Evolutionary conservation across 2,329 filamentous ascomycete genomes (phyloP), one percentile per base, ranked within the genome.

Genomic region (Claviceps pazoutovae): DNA sequence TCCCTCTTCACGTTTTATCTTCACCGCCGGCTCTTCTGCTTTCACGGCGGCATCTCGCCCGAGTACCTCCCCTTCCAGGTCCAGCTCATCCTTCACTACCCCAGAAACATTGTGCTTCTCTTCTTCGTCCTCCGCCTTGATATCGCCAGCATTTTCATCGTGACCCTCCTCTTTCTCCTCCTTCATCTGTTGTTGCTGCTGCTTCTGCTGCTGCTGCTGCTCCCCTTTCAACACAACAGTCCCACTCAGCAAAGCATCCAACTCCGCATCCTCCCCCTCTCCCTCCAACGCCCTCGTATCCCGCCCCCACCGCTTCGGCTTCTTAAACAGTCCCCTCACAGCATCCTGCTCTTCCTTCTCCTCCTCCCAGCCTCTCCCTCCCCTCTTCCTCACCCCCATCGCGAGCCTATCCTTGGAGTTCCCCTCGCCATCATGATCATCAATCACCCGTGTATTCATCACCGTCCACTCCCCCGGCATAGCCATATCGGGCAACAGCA

Each of bases 401-500:
- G 26, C 70, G 66, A 45, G 67, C 66, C 5, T 70, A 69, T 19
- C 74, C 69, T 21, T 59, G 57, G 36, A 5, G 8, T 26, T 23
- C 19, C 2, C 16, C 14, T 11, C 13, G 14, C 37, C 45, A 19
- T 23, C 64, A 14, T 74, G 71, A 14, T 74, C 68, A 17, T 74
- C 68, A 21, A 83, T 67, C 4, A 80, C 74, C 45, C 80, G 74
- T 42, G 87, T 78, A 5, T 78, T 80, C 53, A 79, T 82, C 11
- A 83, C 78, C 0, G 88, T 81, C 91, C 91, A 98, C 50, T 95
- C 86, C 36, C 93, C 88, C 4, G 84, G 83, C 72, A 96, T 82
- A 5, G 90, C 89, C 79, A 96, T 82, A 54, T 93, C 87, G 2
- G 78, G 74, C 54, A 88, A 75, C 52, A 88, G 82, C 57, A 86